Evolutionary conservation across 202 grass and related monocot genomes (phyloP).

Genomic region (Cymbopogon flexuosus): DNA sequence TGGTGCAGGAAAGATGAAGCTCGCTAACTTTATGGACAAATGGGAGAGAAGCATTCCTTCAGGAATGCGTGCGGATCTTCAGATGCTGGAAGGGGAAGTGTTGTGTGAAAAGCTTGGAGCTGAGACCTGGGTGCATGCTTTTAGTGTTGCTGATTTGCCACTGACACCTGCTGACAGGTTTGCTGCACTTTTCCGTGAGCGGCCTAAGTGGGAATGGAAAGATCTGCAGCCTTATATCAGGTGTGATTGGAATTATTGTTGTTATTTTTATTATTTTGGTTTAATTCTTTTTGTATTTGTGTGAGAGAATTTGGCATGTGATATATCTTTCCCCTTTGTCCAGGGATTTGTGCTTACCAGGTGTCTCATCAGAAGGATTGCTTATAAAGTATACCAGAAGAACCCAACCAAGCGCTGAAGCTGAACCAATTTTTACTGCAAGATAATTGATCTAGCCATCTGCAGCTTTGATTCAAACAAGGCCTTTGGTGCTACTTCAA

Average conservation of each 20-base stretch:
- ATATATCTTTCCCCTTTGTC: background rate
- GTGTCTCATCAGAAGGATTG: slow-evolving; percentile 77
- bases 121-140: slow-evolving; percentile 75
- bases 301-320: background rate
- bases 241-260: slow-evolving; percentile 17
- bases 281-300: background rate
- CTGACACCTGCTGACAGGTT: slow-evolving; percentile 66
- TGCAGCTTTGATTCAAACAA: background rate
- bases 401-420: slow-evolving; percentile 66
- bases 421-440: slow-evolving; percentile 73
- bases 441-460: slow-evolving; percentile 42
- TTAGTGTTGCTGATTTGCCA: slow-evolving; percentile 64
- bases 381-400: slow-evolving; percentile 89
- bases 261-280: background rate
- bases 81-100: slow-evolving; percentile 90
- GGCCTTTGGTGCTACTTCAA: background rate
- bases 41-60: slow-evolving; percentile 67
- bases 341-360: slow-evolving; percentile 68
- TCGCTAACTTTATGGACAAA: slow-evolving; percentile 69
- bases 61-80: slow-evolving; percentile 52
- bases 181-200: slow-evolving; percentile 56
- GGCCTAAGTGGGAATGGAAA: slow-evolving; percentile 82
- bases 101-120: slow-evolving; percentile 68
- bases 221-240: slow-evolving; percentile 90
- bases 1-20: slow-evolving; percentile 64